phyloP scores from a whole-genome alignment of 1,284 basidiomycete species.

The Trichosporon sp. region DNA sequence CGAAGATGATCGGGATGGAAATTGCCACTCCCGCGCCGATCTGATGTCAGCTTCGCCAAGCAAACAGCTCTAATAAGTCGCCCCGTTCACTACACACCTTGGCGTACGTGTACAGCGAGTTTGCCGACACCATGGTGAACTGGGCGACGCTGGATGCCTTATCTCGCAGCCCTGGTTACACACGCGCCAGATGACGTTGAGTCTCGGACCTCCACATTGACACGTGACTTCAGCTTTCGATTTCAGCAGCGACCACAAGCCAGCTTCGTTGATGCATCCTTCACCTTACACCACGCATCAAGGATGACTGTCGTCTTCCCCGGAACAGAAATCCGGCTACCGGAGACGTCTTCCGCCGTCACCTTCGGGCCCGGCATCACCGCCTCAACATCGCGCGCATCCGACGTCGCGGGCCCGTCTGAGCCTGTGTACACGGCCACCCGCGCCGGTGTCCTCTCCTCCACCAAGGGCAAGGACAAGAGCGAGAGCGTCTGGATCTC shows the following conservation, averaged over 20 bases:
- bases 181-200: not conserved
- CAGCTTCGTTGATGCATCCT: not conserved
- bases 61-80: not conserved
- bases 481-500: conserved; percentile 52
- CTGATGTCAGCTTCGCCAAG: conserved; percentile 31
- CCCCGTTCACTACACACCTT: conserved; percentile 59
- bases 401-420: not conserved
- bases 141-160: conserved; percentile 3
- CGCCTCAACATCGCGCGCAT: conserved; percentile 32
- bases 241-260: not conserved
- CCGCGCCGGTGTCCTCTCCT: conserved; percentile 46
- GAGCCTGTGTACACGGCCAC: conserved; percentile 42
- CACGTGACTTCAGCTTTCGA: not conserved
- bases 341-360: conserved; percentile 39
- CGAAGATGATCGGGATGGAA: conserved; percentile 54
- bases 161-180: not conserved
- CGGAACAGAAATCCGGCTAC: conserved; percentile 46
- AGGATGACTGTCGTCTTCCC: conserved; percentile 49
- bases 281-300: not conserved
- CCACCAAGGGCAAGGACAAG: conserved; percentile 35
- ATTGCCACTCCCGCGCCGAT: conserved; percentile 44
- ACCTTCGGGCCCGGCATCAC: conserved; percentile 52
- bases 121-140: conserved; percentile 33
- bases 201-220: not conserved
- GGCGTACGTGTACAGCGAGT: conserved; percentile 59